These are phyloP conservation scores for Blastobotrys parvus DNA, from an alignment of 805 yeast species.

Conservation along the genomic window DNA sequence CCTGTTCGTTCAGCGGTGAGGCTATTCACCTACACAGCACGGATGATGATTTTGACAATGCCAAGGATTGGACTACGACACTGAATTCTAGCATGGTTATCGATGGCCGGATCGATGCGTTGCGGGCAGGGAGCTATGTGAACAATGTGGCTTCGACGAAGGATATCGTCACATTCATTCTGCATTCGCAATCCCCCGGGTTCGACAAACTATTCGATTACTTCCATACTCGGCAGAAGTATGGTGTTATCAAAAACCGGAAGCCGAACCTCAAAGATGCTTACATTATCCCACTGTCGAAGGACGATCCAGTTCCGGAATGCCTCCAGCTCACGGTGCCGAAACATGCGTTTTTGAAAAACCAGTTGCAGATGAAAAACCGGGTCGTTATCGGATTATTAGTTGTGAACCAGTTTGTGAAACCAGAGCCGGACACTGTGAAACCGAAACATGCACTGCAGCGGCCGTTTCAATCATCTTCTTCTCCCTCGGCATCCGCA, in stretches of 20 bases:
- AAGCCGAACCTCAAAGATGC: conserved; percentile 49
- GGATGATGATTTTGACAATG: conserved; percentile 17
- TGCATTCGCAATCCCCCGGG: conserved; percentile 24
- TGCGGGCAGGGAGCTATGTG: conserved; percentile 51
- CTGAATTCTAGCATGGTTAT: conserved; percentile 31
- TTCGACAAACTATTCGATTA: conserved; percentile 37
- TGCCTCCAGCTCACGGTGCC: conserved; percentile 11
- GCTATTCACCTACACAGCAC: conserved; percentile 31
- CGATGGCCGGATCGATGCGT: conserved; percentile 54
- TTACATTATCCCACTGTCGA: conserved; percentile 41
- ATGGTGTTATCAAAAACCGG: conserved; percentile 46
- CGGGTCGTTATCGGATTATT: conserved; percentile 11
- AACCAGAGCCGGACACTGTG: conserved; percentile 1
- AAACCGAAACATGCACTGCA: background rate
- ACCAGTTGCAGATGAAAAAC: conserved; percentile 2
- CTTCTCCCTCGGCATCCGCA: too few species aligned
- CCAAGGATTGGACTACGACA: conserved; percentile 18
- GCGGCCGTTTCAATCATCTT: background rate
- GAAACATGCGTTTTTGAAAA: conserved; percentile 1
- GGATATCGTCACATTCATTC: conserved; percentile 44
- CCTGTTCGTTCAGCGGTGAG: conserved; percentile 36
- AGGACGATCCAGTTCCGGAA: conserved; percentile 19
- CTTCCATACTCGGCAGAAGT: conserved; percentile 38
- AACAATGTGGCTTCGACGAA: conserved; percentile 35
- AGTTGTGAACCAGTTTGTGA: conserved; percentile 6